These are phyloP conservation scores for Calonectria pseudoturangicola DNA, from an alignment of 2,329 filamentous ascomycete genomes.

Conservation along the genomic window DNA sequence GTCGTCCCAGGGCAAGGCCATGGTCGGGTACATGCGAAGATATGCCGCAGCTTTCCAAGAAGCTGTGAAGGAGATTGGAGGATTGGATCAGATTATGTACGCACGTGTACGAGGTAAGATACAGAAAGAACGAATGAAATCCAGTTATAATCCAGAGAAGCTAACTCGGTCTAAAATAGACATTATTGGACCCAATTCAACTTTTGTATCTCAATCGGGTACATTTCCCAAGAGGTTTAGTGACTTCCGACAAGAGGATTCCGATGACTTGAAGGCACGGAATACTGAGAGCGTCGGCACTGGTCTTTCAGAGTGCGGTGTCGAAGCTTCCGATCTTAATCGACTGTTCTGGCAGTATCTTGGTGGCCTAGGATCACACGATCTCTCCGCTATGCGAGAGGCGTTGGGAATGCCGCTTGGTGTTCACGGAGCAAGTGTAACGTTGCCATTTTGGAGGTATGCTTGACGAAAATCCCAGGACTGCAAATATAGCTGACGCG, in stretches of 20 bases:
- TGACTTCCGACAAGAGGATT: constrained; percentile 35
- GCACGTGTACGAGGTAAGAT: constrained; percentile 63
- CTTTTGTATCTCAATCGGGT: constrained; percentile 42
- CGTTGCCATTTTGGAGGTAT: constrained; percentile 46
- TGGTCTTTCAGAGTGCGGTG: constrained; percentile 25
- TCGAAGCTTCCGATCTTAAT: constrained; percentile 20
- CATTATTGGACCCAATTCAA: constrained; percentile 43
- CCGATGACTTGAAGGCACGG: constrained; percentile 30
- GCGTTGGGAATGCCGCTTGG: constrained; percentile 47
- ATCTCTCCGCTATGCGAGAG: constrained; percentile 49
- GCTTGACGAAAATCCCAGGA: background rate
- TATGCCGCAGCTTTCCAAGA: constrained; percentile 74
- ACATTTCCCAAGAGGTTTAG: constrained; percentile 42
- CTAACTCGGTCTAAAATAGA: constrained; percentile 18
- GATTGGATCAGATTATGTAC: constrained; percentile 72
- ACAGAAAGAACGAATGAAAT: background rate
- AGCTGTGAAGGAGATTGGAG: constrained; percentile 72
- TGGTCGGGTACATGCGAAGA: constrained; percentile 77
- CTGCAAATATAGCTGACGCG: constrained; percentile 21
- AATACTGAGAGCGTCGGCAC: constrained; percentile 18
- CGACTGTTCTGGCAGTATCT: constrained; percentile 28
- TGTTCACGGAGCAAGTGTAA: constrained; percentile 54
- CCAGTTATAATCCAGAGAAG: background rate
- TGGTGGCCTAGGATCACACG: constrained; percentile 40
- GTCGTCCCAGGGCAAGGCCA: constrained; percentile 65